Evolutionary conservation across 2,329 filamentous ascomycete species (phyloP), one percentile per base, ranked within the genome.

Genomic region (Bisporella sp.): DNA sequence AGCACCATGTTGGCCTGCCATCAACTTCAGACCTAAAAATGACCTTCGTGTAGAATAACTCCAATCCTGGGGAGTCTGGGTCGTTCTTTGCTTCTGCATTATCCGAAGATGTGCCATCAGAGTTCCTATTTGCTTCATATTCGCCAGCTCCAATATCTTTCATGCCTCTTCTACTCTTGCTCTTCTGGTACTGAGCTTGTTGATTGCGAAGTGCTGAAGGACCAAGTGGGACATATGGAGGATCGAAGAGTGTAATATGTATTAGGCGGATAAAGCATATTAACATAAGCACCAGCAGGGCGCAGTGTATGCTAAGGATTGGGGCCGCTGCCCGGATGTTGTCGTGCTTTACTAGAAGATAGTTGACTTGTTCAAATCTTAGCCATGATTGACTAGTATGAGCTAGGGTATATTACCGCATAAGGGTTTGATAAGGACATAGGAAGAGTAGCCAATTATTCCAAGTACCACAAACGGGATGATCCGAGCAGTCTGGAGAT

Each of bases 1-100:
- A 84, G 69, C 92, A 99, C 82, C 89, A 97, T 32, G 82, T 79
- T 0, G 92, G 92, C n/a, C 84, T 75, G 0, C 93, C 93, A 59
- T 93, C 87, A 9, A 75, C 73, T 61, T 95, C 85, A 68, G 89
- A 96, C 2, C 89, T 77, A 65, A 95, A 97, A 1, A 88, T 79
- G 58, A 95, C 84, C 64, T 85, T 88, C 55, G 78, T 84, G 63
- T 93, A 95, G 64, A 95, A 95, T 4, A 73, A 69, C 59, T 91
- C 85, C 46, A 91, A 72, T 0, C 85, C 84, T 8, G 82, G 79
- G 47, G 79, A 80, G 56, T 87, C 79, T n/a, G 77, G 74, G 32
- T 66, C 60, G 44, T 58, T 48, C 46, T 56, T 52, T 30, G 47
- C 43, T 30, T 28, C 43, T 31, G 21, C 47, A 30, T 6, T 53